Conservation (phyloP, 1,284 basidiomycete genomes). For the Taiwanofungus camphoratus region DNA sequence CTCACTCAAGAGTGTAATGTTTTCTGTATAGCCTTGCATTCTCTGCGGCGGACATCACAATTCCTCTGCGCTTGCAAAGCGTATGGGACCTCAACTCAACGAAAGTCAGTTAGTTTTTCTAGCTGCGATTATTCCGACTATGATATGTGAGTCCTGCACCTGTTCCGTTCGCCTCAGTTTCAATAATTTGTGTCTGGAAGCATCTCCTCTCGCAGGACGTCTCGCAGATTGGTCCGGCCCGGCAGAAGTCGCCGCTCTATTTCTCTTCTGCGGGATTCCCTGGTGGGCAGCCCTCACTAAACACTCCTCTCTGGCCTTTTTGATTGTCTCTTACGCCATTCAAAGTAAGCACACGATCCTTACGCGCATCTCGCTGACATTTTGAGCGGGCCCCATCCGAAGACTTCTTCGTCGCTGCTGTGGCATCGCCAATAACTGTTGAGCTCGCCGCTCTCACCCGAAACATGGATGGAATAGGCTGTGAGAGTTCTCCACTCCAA, state of each 20-base stretch:
- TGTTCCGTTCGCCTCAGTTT: neutral
- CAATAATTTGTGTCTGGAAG: neutral
- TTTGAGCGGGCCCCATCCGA: neutral
- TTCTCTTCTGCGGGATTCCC: slow-evolving; percentile 49
- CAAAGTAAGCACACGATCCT: slow-evolving; percentile 36
- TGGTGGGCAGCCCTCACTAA: slow-evolving; percentile 57
- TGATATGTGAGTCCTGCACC: slow-evolving; percentile 47
- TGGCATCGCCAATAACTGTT: slow-evolving; percentile 48
- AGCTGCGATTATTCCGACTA: slow-evolving; percentile 52
- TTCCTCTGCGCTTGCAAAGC: slow-evolving; percentile 54
- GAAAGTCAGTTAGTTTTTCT: slow-evolving; percentile 69
- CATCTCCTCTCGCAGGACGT: neutral
- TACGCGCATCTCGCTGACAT: neutral
- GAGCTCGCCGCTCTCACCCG: slow-evolving; percentile 53
- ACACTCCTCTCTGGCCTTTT: slow-evolving; percentile 42
- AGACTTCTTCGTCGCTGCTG: slow-evolving; percentile 52
- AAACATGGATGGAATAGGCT: slow-evolving; percentile 51
- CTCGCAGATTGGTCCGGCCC: slow-evolving; percentile 45
- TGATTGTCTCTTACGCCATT: slow-evolving; percentile 49
- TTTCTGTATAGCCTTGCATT: slow-evolving; percentile 37
- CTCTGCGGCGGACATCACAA: slow-evolving; percentile 49
- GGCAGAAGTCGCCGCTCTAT: slow-evolving; percentile 44
- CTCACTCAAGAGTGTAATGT: neutral
- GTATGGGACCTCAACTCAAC: slow-evolving; percentile 52
- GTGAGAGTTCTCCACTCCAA: slow-evolving; percentile 31